Evolutionary conservation across 495 filamentous ascomycete species (phyloP), one percentile per base, ranked within the genome.

Genomic region (Parathielavia appendiculata): DNA sequence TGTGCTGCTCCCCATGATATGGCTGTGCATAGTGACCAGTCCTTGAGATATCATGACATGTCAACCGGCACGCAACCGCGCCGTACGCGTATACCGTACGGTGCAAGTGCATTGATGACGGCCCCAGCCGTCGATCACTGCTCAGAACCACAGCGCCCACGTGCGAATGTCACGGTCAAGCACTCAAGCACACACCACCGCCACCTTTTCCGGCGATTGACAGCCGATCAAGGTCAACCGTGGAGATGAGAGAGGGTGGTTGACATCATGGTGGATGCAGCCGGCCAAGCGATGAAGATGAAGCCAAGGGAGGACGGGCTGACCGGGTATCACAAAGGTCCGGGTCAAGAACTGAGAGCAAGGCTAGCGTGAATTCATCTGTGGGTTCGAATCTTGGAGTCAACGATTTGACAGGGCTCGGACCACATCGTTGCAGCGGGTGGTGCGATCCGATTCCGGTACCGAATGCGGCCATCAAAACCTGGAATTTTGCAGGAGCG

Each of bases 401-500:
- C 13, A 22, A 7, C 14, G 12, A 20, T 49, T 35, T 20, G 45
- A 44, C 55, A 32, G 38, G 45, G 35, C 36, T 51, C 44, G 45
- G 32, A 49, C 46, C 54, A 50, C 19, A 32, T 14, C 45, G n/a
- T 44, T 14, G 54, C 44, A 49, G 34, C 17, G 46, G 44, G 36
- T 57, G 55, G 55, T 44, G 55, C 36, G 55, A 44, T 51, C n/a
- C 55, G 46, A 64, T 32, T 60, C 57, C 53, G 61, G 61, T 63
- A 63, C 61, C 61, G 61, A 59, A 57, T 45, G 51, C 56, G 53
- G 56, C 51, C 26, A 38, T 51, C 55, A 44, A 46, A 58, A 58
- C 55, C 60, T 49, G 56, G 60, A 40, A 48, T 54, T 17, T 34
- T 16, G 20, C 14, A 51, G 1, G 35, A 40, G 26, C 26, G 55